Percentiles rank a stretch among this genome's conserved stretches.
Evolutionary conservation across 2,329 filamentous ascomycete genomes (phyloP).

Genomic region (Hypoxylon sp.): DNA sequence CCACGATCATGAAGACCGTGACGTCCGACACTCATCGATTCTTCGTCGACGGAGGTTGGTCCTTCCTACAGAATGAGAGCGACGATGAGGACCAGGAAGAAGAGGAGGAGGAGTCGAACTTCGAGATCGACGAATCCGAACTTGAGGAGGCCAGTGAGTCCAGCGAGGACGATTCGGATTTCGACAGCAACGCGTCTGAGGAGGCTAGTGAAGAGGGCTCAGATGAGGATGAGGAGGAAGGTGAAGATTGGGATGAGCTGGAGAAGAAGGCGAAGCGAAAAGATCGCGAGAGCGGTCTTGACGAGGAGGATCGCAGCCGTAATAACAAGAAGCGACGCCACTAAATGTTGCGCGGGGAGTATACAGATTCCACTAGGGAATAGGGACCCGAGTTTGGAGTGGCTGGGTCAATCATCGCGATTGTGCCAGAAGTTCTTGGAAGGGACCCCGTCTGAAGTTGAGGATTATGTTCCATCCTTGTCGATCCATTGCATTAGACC

Average conservation of each 20-base stretch:
- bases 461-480: slow-evolving; percentile 17
- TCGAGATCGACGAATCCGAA: slow-evolving; percentile 90
- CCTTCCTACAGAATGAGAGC: slow-evolving; percentile 88
- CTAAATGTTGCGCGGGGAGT: slow-evolving; percentile 43
- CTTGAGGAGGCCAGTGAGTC: slow-evolving; percentile 84
- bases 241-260: slow-evolving; percentile 94
- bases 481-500: slow-evolving; percentile 4
- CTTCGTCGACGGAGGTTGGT: slow-evolving; percentile 96
- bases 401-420: not conserved
- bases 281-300: slow-evolving; percentile 76
- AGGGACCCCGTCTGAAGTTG: slow-evolving; percentile 23
- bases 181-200: slow-evolving; percentile 88
- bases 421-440: not conserved
- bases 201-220: slow-evolving; percentile 83
- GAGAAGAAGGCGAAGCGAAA: slow-evolving; percentile 92
- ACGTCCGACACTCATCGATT: slow-evolving; percentile 94
- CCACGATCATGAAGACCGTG: slow-evolving; percentile 99
- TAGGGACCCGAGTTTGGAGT: not conserved
- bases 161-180: slow-evolving; percentile 89
- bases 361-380: not conserved
- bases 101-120: slow-evolving; percentile 91
- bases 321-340: slow-evolving; percentile 80
- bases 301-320: slow-evolving; percentile 81
- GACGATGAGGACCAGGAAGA: slow-evolving; percentile 87
- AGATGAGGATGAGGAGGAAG: slow-evolving; percentile 72